phyloP scores from a whole-genome alignment of 1,284 basidiomycete species.

The Rhizopogon hawkerae region DNA sequence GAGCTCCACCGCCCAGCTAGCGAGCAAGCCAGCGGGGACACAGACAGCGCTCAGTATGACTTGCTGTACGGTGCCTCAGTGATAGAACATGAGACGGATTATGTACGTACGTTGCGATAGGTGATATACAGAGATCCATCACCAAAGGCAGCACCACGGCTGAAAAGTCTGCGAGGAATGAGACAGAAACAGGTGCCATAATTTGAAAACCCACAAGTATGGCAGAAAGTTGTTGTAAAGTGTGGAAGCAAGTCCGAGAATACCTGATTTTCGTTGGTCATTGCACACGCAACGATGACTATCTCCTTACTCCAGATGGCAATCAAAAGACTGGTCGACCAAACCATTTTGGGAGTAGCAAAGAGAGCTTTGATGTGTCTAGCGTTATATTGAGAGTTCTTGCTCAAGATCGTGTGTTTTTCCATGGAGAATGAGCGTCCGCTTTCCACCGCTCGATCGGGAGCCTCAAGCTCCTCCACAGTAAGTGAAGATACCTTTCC shows the following conservation, averaged over 20 bases:
- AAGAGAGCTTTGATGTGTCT: slow-evolving; percentile 50
- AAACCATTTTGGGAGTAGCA: slow-evolving; percentile 45
- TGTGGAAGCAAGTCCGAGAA: slow-evolving; percentile 56
- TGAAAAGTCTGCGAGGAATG: slow-evolving; percentile 30
- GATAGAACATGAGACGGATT: neutral
- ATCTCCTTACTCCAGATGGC: slow-evolving; percentile 40
- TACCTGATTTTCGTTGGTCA: slow-evolving; percentile 25
- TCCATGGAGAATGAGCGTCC: slow-evolving; percentile 2
- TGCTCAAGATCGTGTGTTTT: slow-evolving; percentile 24
- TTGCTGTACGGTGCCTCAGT: slow-evolving; percentile 28
- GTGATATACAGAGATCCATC: slow-evolving; percentile 42
- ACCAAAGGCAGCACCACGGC: slow-evolving; percentile 42
- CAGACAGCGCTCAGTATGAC: slow-evolving; percentile 57
- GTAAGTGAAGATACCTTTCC: slow-evolving; percentile 33
- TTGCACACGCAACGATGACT: neutral
- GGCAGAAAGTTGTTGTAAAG: slow-evolving; percentile 54
- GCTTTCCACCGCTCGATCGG: slow-evolving; percentile 8
- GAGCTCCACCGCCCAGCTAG: slow-evolving; percentile 56
- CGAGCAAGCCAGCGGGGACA: slow-evolving; percentile 58
- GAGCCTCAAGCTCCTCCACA: slow-evolving; percentile 32
- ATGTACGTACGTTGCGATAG: slow-evolving; percentile 40
- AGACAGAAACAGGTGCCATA: neutral
- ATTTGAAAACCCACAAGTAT: slow-evolving; percentile 32
- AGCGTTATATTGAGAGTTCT: slow-evolving; percentile 30
- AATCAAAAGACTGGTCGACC: slow-evolving; percentile 48